Percentiles rank a stretch among this genome's conserved stretches.
Evolutionary conservation across 345 rosid species (phyloP).

Genomic region (Hevea brasiliensis): DNA sequence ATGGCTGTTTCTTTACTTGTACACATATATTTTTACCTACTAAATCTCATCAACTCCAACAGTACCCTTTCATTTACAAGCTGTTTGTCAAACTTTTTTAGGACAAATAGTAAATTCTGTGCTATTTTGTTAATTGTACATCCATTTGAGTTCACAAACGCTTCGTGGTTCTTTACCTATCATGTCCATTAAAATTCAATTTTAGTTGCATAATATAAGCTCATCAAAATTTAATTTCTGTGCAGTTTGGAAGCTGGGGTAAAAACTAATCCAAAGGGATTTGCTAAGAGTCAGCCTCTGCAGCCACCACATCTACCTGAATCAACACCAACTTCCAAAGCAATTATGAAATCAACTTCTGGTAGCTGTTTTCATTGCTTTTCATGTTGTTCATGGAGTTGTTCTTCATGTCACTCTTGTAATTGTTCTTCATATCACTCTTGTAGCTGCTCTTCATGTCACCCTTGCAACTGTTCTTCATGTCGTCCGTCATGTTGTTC

Average conservation of each 20-base stretch:
- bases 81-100: neutral
- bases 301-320: neutral
- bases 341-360: conserved; percentile 16
- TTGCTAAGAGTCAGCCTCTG: conserved; percentile 22
- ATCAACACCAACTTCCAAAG: neutral
- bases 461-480: neutral
- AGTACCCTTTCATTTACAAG: neutral
- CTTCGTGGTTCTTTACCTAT: too few species aligned
- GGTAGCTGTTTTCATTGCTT: neutral
- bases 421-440: too few species aligned
- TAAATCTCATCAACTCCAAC: too few species aligned
- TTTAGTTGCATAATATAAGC: neutral
- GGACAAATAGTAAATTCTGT: neutral
- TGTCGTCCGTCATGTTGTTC: too few species aligned
- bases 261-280: conserved; percentile 15
- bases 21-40: too few species aligned
- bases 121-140: neutral
- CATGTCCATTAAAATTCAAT: neutral
- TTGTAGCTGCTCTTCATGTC: too few species aligned
- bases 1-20: too few species aligned
- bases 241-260: conserved; percentile 42
- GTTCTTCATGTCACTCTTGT: neutral
- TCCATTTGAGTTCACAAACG: too few species aligned
- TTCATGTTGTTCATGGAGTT: neutral
- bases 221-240: neutral